Percentiles rank a stretch among this genome's conserved stretches.
phyloP scores from a whole-genome alignment of 1,139 yeast species.

The Kodamaea derodonti region DNA sequence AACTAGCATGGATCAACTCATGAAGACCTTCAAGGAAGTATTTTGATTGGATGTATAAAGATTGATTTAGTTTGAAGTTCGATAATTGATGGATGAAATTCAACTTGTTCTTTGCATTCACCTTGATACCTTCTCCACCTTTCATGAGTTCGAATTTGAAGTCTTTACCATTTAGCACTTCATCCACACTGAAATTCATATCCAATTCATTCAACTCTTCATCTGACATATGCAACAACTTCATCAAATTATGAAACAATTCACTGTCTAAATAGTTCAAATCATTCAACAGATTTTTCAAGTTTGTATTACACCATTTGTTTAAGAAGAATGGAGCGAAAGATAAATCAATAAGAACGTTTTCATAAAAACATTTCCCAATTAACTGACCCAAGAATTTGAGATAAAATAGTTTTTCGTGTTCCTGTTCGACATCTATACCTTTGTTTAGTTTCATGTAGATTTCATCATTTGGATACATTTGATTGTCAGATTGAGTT shows the following conservation, averaged over 20 bases:
- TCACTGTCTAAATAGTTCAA: constrained; percentile 66
- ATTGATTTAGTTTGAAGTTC: constrained; percentile 69
- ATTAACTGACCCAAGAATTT: constrained; percentile 74
- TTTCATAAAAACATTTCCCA: constrained; percentile 89
- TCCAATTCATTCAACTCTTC: constrained; percentile 58
- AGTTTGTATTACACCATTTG: constrained; percentile 50
- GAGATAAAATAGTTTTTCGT: constrained; percentile 35
- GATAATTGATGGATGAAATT: constrained; percentile 78
- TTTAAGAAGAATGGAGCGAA: constrained; percentile 86
- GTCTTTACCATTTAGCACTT: constrained; percentile 34
- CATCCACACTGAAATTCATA: constrained; percentile 61
- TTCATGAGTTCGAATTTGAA: constrained; percentile 51
- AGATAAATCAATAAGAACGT: constrained; percentile 72
- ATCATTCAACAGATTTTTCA: constrained; percentile 72
- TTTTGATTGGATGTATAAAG: constrained; percentile 54
- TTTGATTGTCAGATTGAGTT: constrained; percentile 48
- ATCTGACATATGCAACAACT: constrained; percentile 53
- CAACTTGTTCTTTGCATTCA: constrained; percentile 58
- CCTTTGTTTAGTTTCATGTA: constrained; percentile 26
- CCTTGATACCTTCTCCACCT: constrained; percentile 53
- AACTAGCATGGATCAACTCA: constrained; percentile 61
- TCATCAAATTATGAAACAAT: constrained; percentile 61
- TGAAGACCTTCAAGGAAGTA: constrained; percentile 71
- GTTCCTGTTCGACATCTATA: constrained; percentile 27
- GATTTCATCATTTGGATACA: constrained; percentile 72